Base-by-base conservation (phyloP, 305 asterid genomes). In the Fraxinus xanthoxyloides region DNA sequence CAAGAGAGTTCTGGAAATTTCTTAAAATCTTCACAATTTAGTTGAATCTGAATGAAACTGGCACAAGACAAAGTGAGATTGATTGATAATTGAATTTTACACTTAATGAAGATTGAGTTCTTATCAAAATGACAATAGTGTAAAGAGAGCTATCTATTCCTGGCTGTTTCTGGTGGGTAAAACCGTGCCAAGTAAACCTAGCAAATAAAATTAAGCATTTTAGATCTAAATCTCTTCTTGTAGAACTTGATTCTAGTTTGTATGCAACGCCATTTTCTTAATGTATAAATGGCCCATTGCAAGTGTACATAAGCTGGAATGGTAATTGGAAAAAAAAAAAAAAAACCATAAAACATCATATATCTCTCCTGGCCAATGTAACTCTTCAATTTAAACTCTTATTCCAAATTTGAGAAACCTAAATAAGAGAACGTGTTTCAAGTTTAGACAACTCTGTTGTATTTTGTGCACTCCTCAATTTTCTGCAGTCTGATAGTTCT, bases 101-200 rank as follows among this genome's bases (percentile, higher is more conserved):
- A 30, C 56, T 48, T 70, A 6, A 1, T 35, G 75, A 73, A 80
- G 48, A 43, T 63, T 43, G 19, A 38, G 30, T 67, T 61, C 38
- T 19, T 28, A 67, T 56, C 70, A 59, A 77, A 61, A 82, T 82
- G 78, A 46, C 43, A 46, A 67, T 32, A 43, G 65, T 51, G 63
- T 35, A 24, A 54, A 43, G 40, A 23, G 10, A 12, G 32, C 78
- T 23, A 38, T 28, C 70, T 4, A 5, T 43, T 38, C 72, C 17
- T 31, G 43, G 28, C 70, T 9, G 32, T 72, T 51, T 31, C 46
- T 51, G 79, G 32, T 83, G 34, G 72, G 74, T n/a, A 48, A 82
- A 40, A 86, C 75, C 40, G 17, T 69, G 75, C 75, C 38, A 23
- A 61, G 51, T 24, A n/a, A 77, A 34, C 74, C 30, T 74, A 38